Evolutionary conservation across 805 yeast genomes (phyloP).

Genomic region (Wickerhamomyces sydowiorum): DNA sequence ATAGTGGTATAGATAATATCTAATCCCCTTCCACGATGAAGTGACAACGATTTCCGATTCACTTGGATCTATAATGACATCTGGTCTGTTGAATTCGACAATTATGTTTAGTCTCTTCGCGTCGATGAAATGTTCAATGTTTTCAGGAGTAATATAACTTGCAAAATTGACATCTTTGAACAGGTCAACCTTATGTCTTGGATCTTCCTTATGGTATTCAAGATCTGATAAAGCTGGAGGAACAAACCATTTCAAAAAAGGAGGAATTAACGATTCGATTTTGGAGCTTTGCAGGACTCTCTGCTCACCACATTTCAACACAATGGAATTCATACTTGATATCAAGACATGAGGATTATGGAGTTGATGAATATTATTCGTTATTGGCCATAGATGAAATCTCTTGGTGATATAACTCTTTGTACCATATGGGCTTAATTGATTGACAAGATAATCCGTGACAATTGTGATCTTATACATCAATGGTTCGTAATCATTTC

Average conservation of each 20-base stretch:
- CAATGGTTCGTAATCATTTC: slow-evolving; percentile 7
- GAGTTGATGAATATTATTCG: slow-evolving; percentile 18
- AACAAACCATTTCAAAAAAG: slow-evolving; percentile 9
- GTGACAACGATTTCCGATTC: slow-evolving; percentile 13
- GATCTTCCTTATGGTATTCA: slow-evolving; percentile 3
- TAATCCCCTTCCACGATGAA: slow-evolving; percentile 18
- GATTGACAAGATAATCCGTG: slow-evolving; percentile 9
- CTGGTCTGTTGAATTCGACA: slow-evolving; percentile 17
- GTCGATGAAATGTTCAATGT: slow-evolving; percentile 2
- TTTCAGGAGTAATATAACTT: slow-evolving; percentile 4
- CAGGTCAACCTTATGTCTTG: slow-evolving; percentile 6
- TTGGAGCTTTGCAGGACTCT: neutral
- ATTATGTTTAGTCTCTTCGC: slow-evolving; percentile 10
- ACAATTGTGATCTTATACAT: slow-evolving; percentile 19
- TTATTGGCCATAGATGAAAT: slow-evolving; percentile 19
- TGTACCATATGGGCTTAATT: slow-evolving; percentile 12
- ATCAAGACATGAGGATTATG: slow-evolving; percentile 14
- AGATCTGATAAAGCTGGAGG: slow-evolving; percentile 13
- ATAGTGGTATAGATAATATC: slow-evolving; percentile 19
- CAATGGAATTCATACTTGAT: slow-evolving; percentile 15
- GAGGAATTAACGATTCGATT: slow-evolving; percentile 11
- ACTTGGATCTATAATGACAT: slow-evolving; percentile 13
- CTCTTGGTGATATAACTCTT: slow-evolving; percentile 10
- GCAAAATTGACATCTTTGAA: slow-evolving; percentile 9
- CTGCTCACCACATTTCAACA: slow-evolving; percentile 10